These are phyloP conservation scores for Brasenia schreberi DNA, from an alignment of 164 flowering plant genomes.

Conservation along the genomic window DNA sequence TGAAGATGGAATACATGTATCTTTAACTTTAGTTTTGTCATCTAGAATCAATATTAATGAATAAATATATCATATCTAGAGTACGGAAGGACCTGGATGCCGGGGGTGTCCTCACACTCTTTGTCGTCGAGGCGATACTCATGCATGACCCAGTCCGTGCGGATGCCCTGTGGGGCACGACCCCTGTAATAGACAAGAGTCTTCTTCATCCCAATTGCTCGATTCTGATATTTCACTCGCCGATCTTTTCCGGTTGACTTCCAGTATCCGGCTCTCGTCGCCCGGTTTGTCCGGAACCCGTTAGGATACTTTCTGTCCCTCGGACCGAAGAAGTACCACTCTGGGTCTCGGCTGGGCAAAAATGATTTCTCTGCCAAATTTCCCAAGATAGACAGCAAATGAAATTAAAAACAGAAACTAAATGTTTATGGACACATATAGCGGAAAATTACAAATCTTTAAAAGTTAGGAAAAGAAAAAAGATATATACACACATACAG, in stretches of 20 bases:
- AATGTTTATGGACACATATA: neutral
- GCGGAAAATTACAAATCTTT: neutral
- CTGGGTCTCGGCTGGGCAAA: slow-evolving; percentile 83
- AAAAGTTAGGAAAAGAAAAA: neutral
- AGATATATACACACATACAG: neutral
- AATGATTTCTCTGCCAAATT: slow-evolving; percentile 82
- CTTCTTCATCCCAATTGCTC: slow-evolving; percentile 82
- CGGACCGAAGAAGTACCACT: slow-evolving; percentile 93
- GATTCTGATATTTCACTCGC: slow-evolving; percentile 43
- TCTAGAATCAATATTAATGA: too few species aligned
- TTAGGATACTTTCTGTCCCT: slow-evolving; percentile 81
- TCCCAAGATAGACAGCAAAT: too few species aligned
- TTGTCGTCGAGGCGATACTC: slow-evolving; percentile 82
- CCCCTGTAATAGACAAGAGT: slow-evolving; percentile 71
- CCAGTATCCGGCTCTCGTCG: slow-evolving; percentile 88
- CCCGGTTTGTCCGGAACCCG: slow-evolving; percentile 79
- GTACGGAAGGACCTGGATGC: slow-evolving; percentile 78
- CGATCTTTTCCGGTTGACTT: slow-evolving; percentile 87
- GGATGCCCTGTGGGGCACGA: slow-evolving; percentile 65
- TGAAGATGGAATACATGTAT: too few species aligned
- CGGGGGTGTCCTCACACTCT: slow-evolving; percentile 56
- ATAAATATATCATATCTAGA: too few species aligned
- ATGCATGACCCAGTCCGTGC: slow-evolving; percentile 93
- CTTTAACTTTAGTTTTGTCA: too few species aligned
- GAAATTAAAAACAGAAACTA: neutral